A percentile compares a stretch with the other conserved stretches of the same genome.
Conservation (phyloP, 176 grass and related monocot species). For the Cenchrus americanus region DNA sequence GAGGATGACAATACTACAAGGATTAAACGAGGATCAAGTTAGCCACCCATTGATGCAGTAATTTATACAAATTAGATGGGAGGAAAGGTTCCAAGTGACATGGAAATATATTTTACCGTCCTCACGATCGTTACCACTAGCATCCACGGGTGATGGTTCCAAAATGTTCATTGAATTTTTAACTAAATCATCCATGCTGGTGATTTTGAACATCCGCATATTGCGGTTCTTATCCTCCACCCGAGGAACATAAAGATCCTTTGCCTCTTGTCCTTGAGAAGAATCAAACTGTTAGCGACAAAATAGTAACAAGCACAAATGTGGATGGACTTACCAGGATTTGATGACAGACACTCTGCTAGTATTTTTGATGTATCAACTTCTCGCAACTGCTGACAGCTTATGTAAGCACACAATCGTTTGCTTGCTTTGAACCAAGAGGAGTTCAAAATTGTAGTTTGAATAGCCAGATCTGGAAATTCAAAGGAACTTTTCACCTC, state of each 20-base stretch:
- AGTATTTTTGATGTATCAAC: slow-evolving; percentile 91
- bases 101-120: slow-evolving; percentile 64
- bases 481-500: background rate
- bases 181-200: slow-evolving; percentile 74
- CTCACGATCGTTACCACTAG: slow-evolving; percentile 58
- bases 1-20: slow-evolving; percentile 74
- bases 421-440: slow-evolving; percentile 81
- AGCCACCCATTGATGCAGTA: background rate
- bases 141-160: slow-evolving; percentile 76
- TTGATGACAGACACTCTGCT: slow-evolving; percentile 42
- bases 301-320: background rate
- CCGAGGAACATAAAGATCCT: slow-evolving; percentile 86
- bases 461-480: slow-evolving; percentile 74
- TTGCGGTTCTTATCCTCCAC: slow-evolving; percentile 95
- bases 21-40: slow-evolving; percentile 39
- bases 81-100: background rate
- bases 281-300: slow-evolving; percentile 34
- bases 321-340: slow-evolving; percentile 56
- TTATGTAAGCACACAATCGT: slow-evolving; percentile 87
- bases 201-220: slow-evolving; percentile 94
- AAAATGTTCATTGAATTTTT: slow-evolving; percentile 97
- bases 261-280: slow-evolving; percentile 58
- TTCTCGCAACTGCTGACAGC: slow-evolving; percentile 66
- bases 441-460: slow-evolving; percentile 71
- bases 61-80: background rate